Conservation (phyloP, 2,329 filamentous ascomycete species). For the Plenodomus biglobosus region DNA sequence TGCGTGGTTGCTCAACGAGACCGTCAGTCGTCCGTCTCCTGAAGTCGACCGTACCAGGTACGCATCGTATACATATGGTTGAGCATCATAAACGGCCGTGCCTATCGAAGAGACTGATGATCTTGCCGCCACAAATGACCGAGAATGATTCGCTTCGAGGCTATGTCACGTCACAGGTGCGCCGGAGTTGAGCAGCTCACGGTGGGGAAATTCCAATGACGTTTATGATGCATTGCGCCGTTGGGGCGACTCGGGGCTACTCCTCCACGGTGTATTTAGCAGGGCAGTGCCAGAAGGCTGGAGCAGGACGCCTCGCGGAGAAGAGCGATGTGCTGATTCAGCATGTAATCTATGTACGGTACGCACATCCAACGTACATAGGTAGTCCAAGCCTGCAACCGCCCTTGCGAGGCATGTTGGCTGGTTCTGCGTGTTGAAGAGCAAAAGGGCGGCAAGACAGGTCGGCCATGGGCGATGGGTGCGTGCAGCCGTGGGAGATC, state of each 20-base stretch:
- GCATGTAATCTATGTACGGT: no score
- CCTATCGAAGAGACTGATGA: background rate
- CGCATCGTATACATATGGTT: background rate
- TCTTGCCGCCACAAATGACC: background rate
- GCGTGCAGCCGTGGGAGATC: no score
- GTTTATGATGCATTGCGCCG: slow-evolving; percentile 20
- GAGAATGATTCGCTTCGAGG: background rate
- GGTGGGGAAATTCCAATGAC: slow-evolving; percentile 19
- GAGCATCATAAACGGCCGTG: background rate
- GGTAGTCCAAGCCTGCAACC: background rate
- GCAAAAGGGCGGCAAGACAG: no score
- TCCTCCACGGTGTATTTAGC: background rate
- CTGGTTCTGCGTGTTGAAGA: background rate
- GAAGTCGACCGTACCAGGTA: no score
- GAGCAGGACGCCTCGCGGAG: background rate
- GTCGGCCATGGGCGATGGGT: no score
- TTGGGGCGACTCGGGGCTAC: slow-evolving; percentile 17
- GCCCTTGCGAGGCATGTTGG: background rate
- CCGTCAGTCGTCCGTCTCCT: no score
- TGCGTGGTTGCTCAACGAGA: no score
- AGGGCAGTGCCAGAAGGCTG: background rate
- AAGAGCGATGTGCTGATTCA: background rate
- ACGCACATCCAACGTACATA: background rate
- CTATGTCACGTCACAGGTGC: background rate
- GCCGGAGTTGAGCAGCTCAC: no score